Base-by-base conservation (phyloP, 2,329 filamentous ascomycete species). In the Phialocephala subalpina region DNA sequence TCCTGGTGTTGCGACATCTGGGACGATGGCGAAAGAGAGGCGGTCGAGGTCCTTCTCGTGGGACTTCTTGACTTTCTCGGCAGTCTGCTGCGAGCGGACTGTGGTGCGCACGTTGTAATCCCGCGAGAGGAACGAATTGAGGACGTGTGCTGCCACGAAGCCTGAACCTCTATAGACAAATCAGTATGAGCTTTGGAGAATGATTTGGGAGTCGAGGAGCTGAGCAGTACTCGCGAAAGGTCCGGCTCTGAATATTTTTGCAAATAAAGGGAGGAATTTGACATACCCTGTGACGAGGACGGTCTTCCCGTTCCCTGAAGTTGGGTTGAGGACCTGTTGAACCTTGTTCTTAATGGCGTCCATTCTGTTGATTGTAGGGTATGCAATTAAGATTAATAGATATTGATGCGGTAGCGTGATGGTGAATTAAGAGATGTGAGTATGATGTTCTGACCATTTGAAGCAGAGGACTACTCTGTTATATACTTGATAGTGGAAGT, bases 1-100 rank as follows among this genome's bases (percentile, higher is more conserved):
- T 22, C 85, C 86, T n/a, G 87, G 84, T 68, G 87, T 77, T 0
- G 89, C 87, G 67, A 96, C 87, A 71, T 97, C 91, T 53, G 87
- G 83, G 14, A 96, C 90, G 68, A 94, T 85, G 3, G 65, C 69
- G 49, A 73, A 73, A 1, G 70, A 72, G 3, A 75, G 52, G 18
- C 81, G 78, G 25, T 76, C 72, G 0, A 74, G 67, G 22, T 83
- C 75, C 33, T 76, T 70, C 27, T 62, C 64, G 65, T 81, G 78
- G 0, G 80, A 79, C 8, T 79, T 70, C 42, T 81, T 69, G 42
- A 86, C 78, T 2, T 77, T 77, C 1, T 79, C 69, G 1, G 81
- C 82, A 45, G 84, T 83, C n/a, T 77, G 78, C 5, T 80, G 67
- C 1, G 78, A 80, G 18, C 84, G 78, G 3, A 81, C 80, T 1